Conservation (phyloP, 176 grass and related monocot species). For the Eragrostis curvula region DNA sequence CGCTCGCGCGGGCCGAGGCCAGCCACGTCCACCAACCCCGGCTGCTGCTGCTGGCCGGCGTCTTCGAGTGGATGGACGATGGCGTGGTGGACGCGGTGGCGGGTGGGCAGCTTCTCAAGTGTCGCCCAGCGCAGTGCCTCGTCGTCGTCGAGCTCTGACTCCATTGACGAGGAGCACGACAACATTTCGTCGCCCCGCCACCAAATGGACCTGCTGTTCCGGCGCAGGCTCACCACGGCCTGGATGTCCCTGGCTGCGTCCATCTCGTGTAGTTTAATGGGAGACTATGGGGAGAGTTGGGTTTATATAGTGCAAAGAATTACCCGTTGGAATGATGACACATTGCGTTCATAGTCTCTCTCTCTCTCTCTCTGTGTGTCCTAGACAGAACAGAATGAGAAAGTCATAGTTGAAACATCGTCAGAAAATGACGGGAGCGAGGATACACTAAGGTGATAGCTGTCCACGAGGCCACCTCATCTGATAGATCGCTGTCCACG, state of each 20-base stretch:
- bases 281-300: too few species aligned
- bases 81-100: slow-evolving; percentile 69
- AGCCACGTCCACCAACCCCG: slow-evolving; percentile 47
- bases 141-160: slow-evolving; percentile 65
- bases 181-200: slow-evolving; percentile 60
- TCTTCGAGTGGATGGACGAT: slow-evolving; percentile 38
- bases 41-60: not conserved
- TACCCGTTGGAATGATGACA: too few species aligned
- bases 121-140: slow-evolving; percentile 87
- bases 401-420: too few species aligned
- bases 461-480: too few species aligned
- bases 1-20: slow-evolving; percentile 49
- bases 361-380: too few species aligned
- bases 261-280: slow-evolving; percentile 17
- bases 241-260: slow-evolving; percentile 47
- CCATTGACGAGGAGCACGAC: slow-evolving; percentile 69
- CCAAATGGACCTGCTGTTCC: slow-evolving; percentile 60
- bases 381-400: too few species aligned
- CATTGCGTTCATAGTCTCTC: too few species aligned
- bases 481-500: too few species aligned
- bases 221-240: slow-evolving; percentile 48
- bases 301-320: too few species aligned
- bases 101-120: slow-evolving; percentile 84
- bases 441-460: too few species aligned
- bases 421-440: too few species aligned